These are phyloP conservation scores for Astragalus membranaceus DNA, from an alignment of 306 rosid species.

Conservation along the genomic window DNA sequence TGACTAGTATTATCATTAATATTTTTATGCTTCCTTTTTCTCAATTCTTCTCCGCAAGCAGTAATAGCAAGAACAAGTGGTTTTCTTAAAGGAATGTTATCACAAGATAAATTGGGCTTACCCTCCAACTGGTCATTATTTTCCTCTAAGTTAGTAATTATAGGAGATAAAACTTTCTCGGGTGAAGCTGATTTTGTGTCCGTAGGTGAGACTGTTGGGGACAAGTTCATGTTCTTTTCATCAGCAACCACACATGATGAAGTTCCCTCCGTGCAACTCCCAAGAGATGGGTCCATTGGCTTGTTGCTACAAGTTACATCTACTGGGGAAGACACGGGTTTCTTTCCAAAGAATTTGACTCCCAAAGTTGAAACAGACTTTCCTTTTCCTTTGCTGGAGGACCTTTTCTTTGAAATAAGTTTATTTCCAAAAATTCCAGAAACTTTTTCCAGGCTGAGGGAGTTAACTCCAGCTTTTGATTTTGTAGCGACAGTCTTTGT, in stretches of 20 bases:
- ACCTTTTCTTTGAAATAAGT: constrained; percentile 73
- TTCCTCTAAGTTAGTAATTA: constrained; percentile 41
- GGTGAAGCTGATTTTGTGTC: constrained; percentile 45
- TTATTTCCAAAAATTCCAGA: constrained; percentile 75
- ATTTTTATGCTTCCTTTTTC: constrained; percentile 61
- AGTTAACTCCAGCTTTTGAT: constrained; percentile 52
- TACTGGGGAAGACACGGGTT: constrained; percentile 33
- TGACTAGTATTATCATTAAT: constrained; percentile 33
- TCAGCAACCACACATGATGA: constrained; percentile 49
- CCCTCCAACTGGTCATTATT: constrained; percentile 39
- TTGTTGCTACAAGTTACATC: constrained; percentile 49
- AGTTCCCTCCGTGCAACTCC: constrained; percentile 40
- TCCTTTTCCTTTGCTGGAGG: constrained; percentile 78
- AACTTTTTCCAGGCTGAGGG: constrained; percentile 55
- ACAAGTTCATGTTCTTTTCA: constrained; percentile 35
- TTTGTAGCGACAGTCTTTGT: constrained; percentile 55
- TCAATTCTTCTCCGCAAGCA: constrained; percentile 42
- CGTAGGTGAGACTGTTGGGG: constrained; percentile 32
- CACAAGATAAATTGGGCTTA: constrained; percentile 41
- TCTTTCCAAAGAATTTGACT: constrained; percentile 42
- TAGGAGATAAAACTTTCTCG: constrained; percentile 39
- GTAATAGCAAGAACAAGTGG: constrained; percentile 61
- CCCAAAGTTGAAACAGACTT: constrained; percentile 47
- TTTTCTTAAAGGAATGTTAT: constrained; percentile 40
- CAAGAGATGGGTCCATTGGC: constrained; percentile 41